Evolutionary conservation across 768 basidiomycete species (phyloP).

Genomic region (Pisolithus orientalis): DNA sequence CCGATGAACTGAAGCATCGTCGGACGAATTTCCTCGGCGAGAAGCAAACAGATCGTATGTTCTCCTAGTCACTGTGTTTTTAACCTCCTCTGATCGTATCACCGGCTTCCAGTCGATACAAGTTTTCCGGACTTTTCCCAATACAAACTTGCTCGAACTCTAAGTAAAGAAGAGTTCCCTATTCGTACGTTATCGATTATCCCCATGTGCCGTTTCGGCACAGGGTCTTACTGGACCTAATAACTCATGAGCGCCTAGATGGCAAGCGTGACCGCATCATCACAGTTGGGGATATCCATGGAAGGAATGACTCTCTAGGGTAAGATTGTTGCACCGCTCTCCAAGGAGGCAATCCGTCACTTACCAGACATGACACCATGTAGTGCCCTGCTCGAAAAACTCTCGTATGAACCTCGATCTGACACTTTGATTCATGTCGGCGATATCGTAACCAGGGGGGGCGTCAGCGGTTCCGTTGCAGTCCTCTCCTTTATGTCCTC

Average conservation of each 20-base stretch:
- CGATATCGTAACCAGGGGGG: constrained; percentile 72
- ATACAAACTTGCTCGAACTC: constrained; percentile 36
- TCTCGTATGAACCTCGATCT: constrained; percentile 50
- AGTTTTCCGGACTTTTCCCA: constrained; percentile 49
- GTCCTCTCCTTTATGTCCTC: constrained; percentile 60
- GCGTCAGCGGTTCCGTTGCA: constrained; percentile 50
- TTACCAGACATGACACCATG: not conserved
- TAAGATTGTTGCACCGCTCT: constrained; percentile 27
- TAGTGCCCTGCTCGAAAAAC: constrained; percentile 56
- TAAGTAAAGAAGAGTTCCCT: constrained; percentile 48
- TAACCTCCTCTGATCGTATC: not conserved
- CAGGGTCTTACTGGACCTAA: not conserved
- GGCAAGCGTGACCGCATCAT: constrained; percentile 53
- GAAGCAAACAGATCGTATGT: too few species aligned
- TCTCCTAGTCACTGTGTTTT: too few species aligned
- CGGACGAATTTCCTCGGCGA: too few species aligned
- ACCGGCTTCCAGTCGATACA: constrained; percentile 18
- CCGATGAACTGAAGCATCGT: constrained; percentile 4
- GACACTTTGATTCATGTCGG: constrained; percentile 81
- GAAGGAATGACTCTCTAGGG: constrained; percentile 65
- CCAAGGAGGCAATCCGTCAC: not conserved
- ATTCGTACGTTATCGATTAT: constrained; percentile 32
- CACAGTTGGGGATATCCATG: constrained; percentile 86
- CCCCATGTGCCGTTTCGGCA: not conserved
- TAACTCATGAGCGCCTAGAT: constrained; percentile 29